Conservation (phyloP, 768 basidiomycete genomes). For the button mushroom (Agaricus bisporus) region DNA sequence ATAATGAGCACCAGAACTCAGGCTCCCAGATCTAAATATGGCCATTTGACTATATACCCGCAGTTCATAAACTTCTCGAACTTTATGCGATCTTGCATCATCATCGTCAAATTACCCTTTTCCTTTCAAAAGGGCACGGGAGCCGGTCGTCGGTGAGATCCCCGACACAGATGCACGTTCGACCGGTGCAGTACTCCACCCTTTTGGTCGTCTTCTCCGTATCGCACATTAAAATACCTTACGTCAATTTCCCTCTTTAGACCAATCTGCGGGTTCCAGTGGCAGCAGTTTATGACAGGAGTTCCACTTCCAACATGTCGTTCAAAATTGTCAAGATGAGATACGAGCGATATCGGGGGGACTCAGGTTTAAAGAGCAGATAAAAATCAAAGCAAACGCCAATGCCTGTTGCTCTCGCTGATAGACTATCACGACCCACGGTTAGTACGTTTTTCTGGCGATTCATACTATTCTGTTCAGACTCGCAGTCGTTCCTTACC, state of each 20-base stretch:
- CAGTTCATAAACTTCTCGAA: constrained; percentile 1
- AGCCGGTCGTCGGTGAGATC: not conserved
- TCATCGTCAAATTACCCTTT: not conserved
- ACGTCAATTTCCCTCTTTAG: not conserved
- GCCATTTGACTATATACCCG: not conserved
- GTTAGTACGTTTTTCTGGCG: no score
- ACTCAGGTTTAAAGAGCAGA: constrained; percentile 2
- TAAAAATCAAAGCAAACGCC: not conserved
- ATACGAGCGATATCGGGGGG: not conserved
- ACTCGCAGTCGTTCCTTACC: no score
- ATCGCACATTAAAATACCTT: not conserved
- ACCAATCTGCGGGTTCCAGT: not conserved
- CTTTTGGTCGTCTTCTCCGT: not conserved
- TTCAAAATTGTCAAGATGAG: not conserved
- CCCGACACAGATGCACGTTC: not conserved
- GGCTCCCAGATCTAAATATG: constrained; percentile 3
- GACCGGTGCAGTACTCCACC: not conserved
- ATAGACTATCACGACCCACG: no score
- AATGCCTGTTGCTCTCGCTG: not conserved
- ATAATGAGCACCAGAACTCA: constrained; percentile 5
- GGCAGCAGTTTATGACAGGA: not conserved
- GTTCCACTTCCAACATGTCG: no score
- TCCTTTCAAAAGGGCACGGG: not conserved
- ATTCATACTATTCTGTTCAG: no score
- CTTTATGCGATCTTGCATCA: not conserved